These are phyloP conservation scores for Aspergillus brasiliensis DNA, from an alignment of 2,329 filamentous ascomycete species.

Conservation along the genomic window DNA sequence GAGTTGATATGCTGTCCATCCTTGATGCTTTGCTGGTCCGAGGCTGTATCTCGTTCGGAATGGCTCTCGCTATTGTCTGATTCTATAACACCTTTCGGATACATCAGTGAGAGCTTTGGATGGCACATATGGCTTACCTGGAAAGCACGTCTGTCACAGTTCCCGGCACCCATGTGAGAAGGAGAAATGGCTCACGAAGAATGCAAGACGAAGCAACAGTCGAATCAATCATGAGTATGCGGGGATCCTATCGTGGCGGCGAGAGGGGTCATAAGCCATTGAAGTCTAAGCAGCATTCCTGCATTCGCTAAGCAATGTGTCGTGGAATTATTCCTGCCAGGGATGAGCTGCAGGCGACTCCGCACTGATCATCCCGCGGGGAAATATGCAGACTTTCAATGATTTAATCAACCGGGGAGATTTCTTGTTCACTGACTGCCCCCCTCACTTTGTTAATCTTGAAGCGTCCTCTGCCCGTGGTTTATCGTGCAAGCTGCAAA, in stretches of 20 bases:
- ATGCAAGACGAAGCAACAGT: too few species aligned
- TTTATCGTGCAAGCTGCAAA: slow-evolving; percentile 3
- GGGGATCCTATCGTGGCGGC: too few species aligned
- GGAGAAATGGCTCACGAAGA: too few species aligned
- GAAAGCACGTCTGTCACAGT: too few species aligned
- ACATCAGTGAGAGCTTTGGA: too few species aligned
- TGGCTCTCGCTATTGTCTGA: too few species aligned
- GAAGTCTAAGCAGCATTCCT: neutral
- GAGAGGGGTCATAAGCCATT: neutral
- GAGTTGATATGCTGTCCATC: neutral
- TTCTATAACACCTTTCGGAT: too few species aligned
- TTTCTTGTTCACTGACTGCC: neutral
- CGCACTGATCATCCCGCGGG: slow-evolving; percentile 2
- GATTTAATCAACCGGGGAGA: neutral
- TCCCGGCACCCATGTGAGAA: too few species aligned
- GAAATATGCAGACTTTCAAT: neutral
- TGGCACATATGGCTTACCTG: too few species aligned
- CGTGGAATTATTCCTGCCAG: neutral
- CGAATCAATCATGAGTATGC: too few species aligned
- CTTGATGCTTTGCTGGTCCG: neutral
- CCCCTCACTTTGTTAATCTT: neutral
- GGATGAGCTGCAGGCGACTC: slow-evolving; percentile 4
- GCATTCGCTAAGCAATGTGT: neutral
- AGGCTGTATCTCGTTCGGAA: too few species aligned
- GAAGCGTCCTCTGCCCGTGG: neutral